Conservation (phyloP, 2,329 filamentous ascomycete species). For the Sclerotinia spermophila region DNA sequence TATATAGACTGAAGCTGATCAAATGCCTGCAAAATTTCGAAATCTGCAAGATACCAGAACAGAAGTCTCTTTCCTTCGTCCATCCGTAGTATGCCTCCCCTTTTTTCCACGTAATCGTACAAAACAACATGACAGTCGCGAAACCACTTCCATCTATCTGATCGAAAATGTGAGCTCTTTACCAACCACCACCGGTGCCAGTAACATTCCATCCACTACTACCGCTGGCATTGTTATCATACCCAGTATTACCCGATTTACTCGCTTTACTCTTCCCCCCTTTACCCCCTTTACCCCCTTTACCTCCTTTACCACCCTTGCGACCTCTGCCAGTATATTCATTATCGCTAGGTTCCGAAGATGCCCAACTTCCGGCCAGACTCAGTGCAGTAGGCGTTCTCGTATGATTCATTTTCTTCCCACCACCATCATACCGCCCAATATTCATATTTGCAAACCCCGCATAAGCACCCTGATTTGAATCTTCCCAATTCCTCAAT, state of each 20-base stretch:
- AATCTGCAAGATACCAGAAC: background rate
- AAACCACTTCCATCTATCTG: background rate
- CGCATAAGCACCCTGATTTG: background rate
- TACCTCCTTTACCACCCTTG: background rate
- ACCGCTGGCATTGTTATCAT: background rate
- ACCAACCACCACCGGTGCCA: background rate
- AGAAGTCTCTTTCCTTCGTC: background rate
- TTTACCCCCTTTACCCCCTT: background rate
- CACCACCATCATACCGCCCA: background rate
- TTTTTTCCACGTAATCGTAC: background rate
- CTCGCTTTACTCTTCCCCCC: background rate
- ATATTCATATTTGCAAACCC: background rate
- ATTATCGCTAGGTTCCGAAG: background rate
- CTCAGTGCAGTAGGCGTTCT: constrained; percentile 2
- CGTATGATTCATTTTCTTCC: background rate
- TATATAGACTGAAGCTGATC: background rate
- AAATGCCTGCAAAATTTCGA: background rate
- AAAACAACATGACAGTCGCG: background rate
- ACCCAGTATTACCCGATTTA: background rate
- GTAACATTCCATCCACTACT: constrained; percentile 3
- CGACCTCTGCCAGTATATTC: background rate
- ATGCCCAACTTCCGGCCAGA: constrained; percentile 10
- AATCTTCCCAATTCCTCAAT: background rate
- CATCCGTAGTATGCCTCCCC: background rate
- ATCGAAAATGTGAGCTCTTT: background rate